A percentile compares a stretch with the other conserved stretches of the same genome.
These are phyloP conservation scores for Geoglossum cookeanum DNA, from an alignment of 2,329 filamentous ascomycete genomes.

Conservation along the genomic window DNA sequence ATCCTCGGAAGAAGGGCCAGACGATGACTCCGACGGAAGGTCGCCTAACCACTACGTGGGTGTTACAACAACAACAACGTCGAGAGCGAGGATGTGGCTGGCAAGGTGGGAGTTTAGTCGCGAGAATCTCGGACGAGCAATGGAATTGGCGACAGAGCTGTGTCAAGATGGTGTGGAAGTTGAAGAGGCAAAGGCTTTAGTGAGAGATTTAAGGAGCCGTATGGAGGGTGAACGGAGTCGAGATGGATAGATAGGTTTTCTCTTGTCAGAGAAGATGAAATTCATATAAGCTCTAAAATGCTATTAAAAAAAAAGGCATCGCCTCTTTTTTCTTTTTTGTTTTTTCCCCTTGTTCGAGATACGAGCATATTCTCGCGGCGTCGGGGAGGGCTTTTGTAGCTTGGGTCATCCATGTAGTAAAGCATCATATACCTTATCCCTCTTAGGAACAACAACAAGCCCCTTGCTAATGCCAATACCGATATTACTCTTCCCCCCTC, in stretches of 20 bases:
- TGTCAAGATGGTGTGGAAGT: slow-evolving; percentile 94
- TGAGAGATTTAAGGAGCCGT: slow-evolving; percentile 65
- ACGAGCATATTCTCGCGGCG: background rate
- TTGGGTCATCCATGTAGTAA: too few relatives aligned
- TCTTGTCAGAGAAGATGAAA: too few relatives aligned
- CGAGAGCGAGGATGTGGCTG: slow-evolving; percentile 85
- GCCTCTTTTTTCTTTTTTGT: too few relatives aligned
- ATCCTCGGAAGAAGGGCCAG: slow-evolving; percentile 65
- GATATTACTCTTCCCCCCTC: too few relatives aligned
- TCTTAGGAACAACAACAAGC: too few relatives aligned
- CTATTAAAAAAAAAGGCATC: too few relatives aligned
- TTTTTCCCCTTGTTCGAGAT: background rate
- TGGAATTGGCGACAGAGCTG: slow-evolving; percentile 69
- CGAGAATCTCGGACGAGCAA: slow-evolving; percentile 56
- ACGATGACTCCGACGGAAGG: slow-evolving; percentile 19
- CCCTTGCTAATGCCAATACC: too few relatives aligned
- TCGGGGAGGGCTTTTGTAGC: background rate
- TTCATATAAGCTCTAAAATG: background rate
- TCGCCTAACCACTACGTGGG: slow-evolving; percentile 25
- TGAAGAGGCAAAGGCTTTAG: slow-evolving; percentile 86
- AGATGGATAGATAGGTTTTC: background rate
- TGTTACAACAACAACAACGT: slow-evolving; percentile 74
- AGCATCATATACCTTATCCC: too few relatives aligned
- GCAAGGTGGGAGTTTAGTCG: slow-evolving; percentile 61
- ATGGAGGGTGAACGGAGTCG: slow-evolving; percentile 29